These are phyloP conservation scores for Trypanosoma platydactyli DNA, from an alignment of 208 protist species.

Conservation along the genomic window DNA sequence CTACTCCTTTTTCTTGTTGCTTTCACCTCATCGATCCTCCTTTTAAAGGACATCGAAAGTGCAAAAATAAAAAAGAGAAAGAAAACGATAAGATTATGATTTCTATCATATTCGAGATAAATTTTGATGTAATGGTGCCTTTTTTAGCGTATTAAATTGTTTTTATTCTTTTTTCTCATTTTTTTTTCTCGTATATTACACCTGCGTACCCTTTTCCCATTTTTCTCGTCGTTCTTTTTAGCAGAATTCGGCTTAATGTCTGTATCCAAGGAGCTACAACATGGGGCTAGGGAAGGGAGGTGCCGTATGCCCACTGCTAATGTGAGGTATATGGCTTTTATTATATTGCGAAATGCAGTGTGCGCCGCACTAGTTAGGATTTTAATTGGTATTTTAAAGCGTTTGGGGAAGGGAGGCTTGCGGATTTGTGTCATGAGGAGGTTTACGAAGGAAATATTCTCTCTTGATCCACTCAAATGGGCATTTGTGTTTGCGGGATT, in stretches of 20 bases:
- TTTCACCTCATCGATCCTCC: not conserved
- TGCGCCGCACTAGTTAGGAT: conserved; percentile 61
- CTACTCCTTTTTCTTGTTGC: not conserved
- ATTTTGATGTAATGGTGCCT: not conserved
- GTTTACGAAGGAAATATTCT: conserved; percentile 61
- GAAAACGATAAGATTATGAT: too few species aligned
- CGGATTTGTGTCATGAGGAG: conserved; percentile 28
- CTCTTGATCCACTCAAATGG: conserved; percentile 82
- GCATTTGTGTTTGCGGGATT: conserved; percentile 65
- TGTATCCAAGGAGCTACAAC: not conserved
- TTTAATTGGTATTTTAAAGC: conserved; percentile 67
- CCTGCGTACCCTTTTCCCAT: not conserved
- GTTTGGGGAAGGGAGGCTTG: conserved; percentile 52
- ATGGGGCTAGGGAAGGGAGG: not conserved
- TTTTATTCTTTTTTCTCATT: conserved; percentile 28
- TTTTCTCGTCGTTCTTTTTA: not conserved
- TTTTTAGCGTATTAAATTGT: conserved; percentile 8
- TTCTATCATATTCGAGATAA: not conserved
- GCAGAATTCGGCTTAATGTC: not conserved
- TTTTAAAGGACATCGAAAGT: not conserved
- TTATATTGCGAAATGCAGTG: conserved; percentile 66
- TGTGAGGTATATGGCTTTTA: conserved; percentile 11
- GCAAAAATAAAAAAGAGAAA: conserved; percentile 10
- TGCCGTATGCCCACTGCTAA: not conserved
- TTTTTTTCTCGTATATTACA: conserved; percentile 17